Conservation (phyloP, 805 yeast genomes). For the Clavispora phyllophila region DNA sequence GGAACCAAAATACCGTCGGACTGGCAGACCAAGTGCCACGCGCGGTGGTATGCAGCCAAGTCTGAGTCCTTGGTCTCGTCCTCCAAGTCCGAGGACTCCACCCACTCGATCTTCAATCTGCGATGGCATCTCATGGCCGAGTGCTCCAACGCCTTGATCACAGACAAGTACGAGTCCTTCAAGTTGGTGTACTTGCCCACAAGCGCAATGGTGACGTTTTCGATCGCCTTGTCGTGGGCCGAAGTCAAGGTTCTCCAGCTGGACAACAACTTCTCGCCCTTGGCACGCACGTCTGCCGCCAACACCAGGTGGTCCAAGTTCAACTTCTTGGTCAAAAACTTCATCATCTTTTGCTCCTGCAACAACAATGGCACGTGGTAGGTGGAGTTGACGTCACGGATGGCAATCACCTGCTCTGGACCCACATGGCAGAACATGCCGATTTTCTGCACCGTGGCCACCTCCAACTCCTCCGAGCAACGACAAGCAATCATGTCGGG, state of each 20-base stretch:
- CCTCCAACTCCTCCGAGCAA: slow-evolving; percentile 78
- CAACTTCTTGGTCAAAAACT: slow-evolving; percentile 66
- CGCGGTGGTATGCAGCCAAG: slow-evolving; percentile 81
- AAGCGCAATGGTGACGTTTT: slow-evolving; percentile 87
- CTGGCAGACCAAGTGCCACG: slow-evolving; percentile 89
- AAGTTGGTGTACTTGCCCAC: slow-evolving; percentile 97
- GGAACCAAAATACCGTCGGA: slow-evolving; percentile 98
- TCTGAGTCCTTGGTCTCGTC: slow-evolving; percentile 56
- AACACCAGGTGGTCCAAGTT: slow-evolving; percentile 43
- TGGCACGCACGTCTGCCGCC: slow-evolving; percentile 45
- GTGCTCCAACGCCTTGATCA: slow-evolving; percentile 93
- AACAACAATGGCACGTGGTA: slow-evolving; percentile 94
- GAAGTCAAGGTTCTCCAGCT: slow-evolving; percentile 81
- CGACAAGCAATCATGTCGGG: slow-evolving; percentile 99
- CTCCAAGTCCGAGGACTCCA: slow-evolving; percentile 89
- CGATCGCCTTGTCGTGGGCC: slow-evolving; percentile 75
- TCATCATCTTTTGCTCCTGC: slow-evolving; percentile 79
- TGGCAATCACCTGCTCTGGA: slow-evolving; percentile 94
- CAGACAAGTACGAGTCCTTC: slow-evolving; percentile 92
- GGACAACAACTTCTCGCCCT: slow-evolving; percentile 63
- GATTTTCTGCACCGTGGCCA: slow-evolving; percentile 86
- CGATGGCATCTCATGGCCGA: slow-evolving; percentile 86
- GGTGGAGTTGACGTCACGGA: slow-evolving; percentile 93
- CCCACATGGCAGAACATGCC: slow-evolving; percentile 99
- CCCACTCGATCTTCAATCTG: slow-evolving; percentile 88